phyloP scores from a whole-genome alignment of 2,329 filamentous ascomycete genomes.

The Sclerotinia subarctica region DNA sequence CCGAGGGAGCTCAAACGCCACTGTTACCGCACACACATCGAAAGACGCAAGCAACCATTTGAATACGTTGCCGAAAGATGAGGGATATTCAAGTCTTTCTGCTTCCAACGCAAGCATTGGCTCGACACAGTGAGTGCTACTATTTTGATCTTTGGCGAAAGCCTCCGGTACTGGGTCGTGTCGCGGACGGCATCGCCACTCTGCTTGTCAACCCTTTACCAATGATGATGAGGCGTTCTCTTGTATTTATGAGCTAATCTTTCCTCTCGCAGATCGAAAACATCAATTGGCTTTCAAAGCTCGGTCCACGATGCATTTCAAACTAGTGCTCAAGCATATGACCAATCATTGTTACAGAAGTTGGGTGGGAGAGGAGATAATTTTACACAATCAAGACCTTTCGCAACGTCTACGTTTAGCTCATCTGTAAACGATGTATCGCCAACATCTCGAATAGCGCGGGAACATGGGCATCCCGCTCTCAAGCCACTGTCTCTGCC shows the following conservation, averaged over 20 bases:
- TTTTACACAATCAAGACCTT: constrained; percentile 36
- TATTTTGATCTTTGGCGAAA: constrained; percentile 1
- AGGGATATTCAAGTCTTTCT: constrained; percentile 40
- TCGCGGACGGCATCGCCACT: not conserved
- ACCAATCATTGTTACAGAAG: constrained; percentile 41
- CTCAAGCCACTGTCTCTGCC: constrained; percentile 40
- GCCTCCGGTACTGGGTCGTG: not conserved
- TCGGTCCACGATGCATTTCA: constrained; percentile 39
- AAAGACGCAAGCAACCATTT: not conserved
- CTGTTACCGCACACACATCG: constrained; percentile 47
- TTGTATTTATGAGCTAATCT: constrained; percentile 19
- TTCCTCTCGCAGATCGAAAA: constrained; percentile 28
- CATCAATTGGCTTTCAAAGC: constrained; percentile 36
- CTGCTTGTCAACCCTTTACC: constrained; percentile 8
- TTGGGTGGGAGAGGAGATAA: constrained; percentile 38
- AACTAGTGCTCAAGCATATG: constrained; percentile 40
- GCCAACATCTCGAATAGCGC: constrained; percentile 36
- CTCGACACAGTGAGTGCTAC: constrained; percentile 36
- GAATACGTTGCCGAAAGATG: constrained; percentile 31
- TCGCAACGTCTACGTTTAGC: constrained; percentile 34
- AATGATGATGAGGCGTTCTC: not conserved
- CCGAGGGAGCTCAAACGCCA: constrained; percentile 42
- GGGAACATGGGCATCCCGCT: constrained; percentile 34
- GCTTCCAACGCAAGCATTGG: constrained; percentile 37
- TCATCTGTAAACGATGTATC: constrained; percentile 38